Evolutionary conservation across 805 yeast species (phyloP).

Genomic region (Komagataella populi): DNA sequence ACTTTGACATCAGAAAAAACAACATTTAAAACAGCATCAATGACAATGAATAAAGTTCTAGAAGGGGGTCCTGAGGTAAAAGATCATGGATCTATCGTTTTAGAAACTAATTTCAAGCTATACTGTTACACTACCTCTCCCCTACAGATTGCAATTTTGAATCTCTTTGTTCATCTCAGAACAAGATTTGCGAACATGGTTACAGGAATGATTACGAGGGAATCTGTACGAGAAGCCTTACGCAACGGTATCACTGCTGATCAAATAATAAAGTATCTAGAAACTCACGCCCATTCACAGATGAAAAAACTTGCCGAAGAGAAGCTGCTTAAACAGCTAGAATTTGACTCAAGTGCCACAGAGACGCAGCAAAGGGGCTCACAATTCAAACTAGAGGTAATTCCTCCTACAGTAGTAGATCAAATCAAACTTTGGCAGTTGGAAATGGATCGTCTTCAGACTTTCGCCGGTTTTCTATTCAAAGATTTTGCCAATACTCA

Average conservation of each 20-base stretch:
- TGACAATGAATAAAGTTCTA: slow-evolving; percentile 47
- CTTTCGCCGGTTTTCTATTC: slow-evolving; percentile 77
- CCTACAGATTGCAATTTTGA: slow-evolving; percentile 82
- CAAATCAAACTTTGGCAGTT: slow-evolving; percentile 94
- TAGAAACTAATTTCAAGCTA: slow-evolving; percentile 88
- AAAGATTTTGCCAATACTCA: slow-evolving; percentile 69
- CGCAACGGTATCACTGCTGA: slow-evolving; percentile 88
- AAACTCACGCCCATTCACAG: slow-evolving; percentile 89
- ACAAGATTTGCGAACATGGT: slow-evolving; percentile 87
- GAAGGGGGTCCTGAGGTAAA: slow-evolving; percentile 11
- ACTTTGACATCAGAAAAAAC: slow-evolving; percentile 78
- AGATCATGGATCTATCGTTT: slow-evolving; percentile 55
- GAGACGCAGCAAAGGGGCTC: slow-evolving; percentile 20
- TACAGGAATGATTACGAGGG: slow-evolving; percentile 86
- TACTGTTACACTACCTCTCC: slow-evolving; percentile 94
- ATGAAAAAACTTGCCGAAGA: slow-evolving; percentile 69
- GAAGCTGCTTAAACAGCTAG: slow-evolving; percentile 49
- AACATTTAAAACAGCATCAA: slow-evolving; percentile 57
- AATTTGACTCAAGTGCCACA: slow-evolving; percentile 40
- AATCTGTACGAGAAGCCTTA: slow-evolving; percentile 76
- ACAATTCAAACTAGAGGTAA: slow-evolving; percentile 41
- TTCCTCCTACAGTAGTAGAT: slow-evolving; percentile 95
- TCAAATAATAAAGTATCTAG: slow-evolving; percentile 80
- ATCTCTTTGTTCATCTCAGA: slow-evolving; percentile 74
- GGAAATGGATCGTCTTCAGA: slow-evolving; percentile 82